Base-by-base conservation (phyloP, 345 rosid species). In the Dimocarpus longan region DNA sequence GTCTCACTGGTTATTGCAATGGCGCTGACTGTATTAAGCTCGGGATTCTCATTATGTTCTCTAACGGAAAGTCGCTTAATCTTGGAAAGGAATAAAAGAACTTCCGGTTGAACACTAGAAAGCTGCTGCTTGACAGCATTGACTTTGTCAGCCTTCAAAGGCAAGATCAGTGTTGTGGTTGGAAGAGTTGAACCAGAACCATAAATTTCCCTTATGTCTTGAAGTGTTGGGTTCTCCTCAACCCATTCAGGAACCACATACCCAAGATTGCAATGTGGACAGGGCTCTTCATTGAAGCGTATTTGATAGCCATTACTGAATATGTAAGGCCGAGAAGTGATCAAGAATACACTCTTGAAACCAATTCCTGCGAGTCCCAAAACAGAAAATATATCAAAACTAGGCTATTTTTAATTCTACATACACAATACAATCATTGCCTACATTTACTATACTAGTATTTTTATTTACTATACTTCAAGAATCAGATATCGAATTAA, bases 171-270 rank as follows among this genome's bases (percentile, higher is more conserved):
- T 10, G 87, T 78, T 12, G 95, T 93, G 3, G 90, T 86, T 3
- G 98, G 97, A 75, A 92, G 86, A 5, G 73, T 8, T 19, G 87
- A 81, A 18, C 68, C 46, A 0, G 85, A 86, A 24, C 93, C 93
- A 78, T 92, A 92, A 6, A 92, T 79, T 54, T 83, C 66, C 56
- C 76, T 81, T 12, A 93, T 76, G 68, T 89, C 95, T 4, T 71
- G 62, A 39, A 86, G 86, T 40, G 83, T 82, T 54, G 88, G 93
- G 28, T 80, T 81, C 63, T 88, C 92, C 5, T 87, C 97, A 52
- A 93, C 89, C 93, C 98, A 92, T 79, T 93, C 97, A 0, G 95
- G 97, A 69, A 93, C 92, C 9, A 92, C 86, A 79, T 89, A 93
- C 4, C 96, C 95, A 12, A 92, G 90, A 59, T 84, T 65, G 81